Conservation (phyloP, 176 grass and related monocot genomes). For the Cenchrus americanus region DNA sequence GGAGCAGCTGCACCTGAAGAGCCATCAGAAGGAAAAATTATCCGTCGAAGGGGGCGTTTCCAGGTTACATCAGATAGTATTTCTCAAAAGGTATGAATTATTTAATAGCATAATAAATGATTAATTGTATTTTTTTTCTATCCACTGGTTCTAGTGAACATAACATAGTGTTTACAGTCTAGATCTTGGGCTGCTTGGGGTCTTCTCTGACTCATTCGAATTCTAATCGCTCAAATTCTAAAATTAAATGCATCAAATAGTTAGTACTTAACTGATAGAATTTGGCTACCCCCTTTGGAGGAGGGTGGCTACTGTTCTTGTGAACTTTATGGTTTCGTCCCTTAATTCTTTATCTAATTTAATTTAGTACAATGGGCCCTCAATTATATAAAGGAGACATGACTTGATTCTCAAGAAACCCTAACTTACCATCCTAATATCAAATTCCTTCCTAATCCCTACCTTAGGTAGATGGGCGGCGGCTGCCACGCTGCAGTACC, state of each 20-base stretch:
- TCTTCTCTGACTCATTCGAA: background rate
- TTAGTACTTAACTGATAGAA: too few relatives aligned
- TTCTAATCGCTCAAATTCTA: background rate
- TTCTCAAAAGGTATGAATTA: slow-evolving; percentile 71
- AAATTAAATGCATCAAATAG: background rate
- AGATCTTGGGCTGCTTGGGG: slow-evolving; percentile 3
- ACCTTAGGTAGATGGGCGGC: too few relatives aligned
- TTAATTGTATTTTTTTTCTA: slow-evolving; percentile 35
- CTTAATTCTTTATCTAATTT: too few relatives aligned
- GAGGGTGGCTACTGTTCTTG: too few relatives aligned
- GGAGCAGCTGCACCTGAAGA: slow-evolving; percentile 55
- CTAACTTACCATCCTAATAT: too few relatives aligned
- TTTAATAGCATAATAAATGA: slow-evolving; percentile 1
- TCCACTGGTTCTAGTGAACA: slow-evolving; percentile 4
- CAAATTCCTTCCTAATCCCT: too few relatives aligned
- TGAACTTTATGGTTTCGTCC: too few relatives aligned
- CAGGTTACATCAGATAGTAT: slow-evolving; percentile 77
- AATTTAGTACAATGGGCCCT: too few relatives aligned
- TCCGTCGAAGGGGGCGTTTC: slow-evolving; percentile 84
- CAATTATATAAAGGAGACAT: too few relatives aligned
- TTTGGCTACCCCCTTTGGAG: too few relatives aligned
- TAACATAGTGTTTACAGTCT: background rate
- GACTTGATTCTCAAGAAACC: too few relatives aligned
- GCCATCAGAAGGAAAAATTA: slow-evolving; percentile 61
- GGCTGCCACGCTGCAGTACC: too few relatives aligned